Evolutionary conservation across 495 filamentous ascomycete genomes (phyloP).

Genomic region (Podospora pseudocomata): DNA sequence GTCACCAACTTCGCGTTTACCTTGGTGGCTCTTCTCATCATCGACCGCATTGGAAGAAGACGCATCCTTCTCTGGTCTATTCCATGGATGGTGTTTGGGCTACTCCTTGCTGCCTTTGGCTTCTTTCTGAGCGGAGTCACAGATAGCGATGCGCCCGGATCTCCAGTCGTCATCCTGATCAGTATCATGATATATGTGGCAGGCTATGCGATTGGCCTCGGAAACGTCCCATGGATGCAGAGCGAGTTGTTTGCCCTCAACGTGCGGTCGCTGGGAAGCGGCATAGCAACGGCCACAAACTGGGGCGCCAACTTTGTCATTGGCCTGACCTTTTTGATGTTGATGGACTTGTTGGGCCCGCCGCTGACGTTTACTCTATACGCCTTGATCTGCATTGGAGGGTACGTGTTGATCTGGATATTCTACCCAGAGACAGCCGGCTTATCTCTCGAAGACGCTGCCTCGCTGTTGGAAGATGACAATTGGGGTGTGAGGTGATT

Average conservation of each 20-base stretch:
- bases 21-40: conserved; percentile 66
- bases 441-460: conserved; percentile 76
- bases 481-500: conserved; percentile 63
- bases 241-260: conserved; percentile 83
- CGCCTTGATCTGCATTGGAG: conserved; percentile 61
- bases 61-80: conserved; percentile 81
- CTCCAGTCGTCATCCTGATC: conserved; percentile 57
- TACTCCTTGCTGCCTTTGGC: conserved; percentile 61
- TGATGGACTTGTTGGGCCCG: conserved; percentile 75
- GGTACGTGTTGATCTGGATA: conserved; percentile 62
- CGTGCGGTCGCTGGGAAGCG: conserved; percentile 77
- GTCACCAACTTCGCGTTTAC: conserved; percentile 82
- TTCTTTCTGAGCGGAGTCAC: conserved; percentile 56
- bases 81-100: conserved; percentile 73
- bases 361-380: conserved; percentile 78
- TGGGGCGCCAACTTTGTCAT: conserved; percentile 89
- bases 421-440: conserved; percentile 87
- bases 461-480: conserved; percentile 63
- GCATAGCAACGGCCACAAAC: conserved; percentile 80
- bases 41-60: conserved; percentile 77
- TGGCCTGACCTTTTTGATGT: conserved; percentile 77
- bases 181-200: conserved; percentile 80
- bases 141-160: conserved; percentile 31
- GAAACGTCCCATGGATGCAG: conserved; percentile 92
- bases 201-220: conserved; percentile 81